Percentiles rank a stretch among this genome's conserved stretches.
Conservation (phyloP, 768 basidiomycete genomes). For the Tricholoma hemisulphureum region DNA sequence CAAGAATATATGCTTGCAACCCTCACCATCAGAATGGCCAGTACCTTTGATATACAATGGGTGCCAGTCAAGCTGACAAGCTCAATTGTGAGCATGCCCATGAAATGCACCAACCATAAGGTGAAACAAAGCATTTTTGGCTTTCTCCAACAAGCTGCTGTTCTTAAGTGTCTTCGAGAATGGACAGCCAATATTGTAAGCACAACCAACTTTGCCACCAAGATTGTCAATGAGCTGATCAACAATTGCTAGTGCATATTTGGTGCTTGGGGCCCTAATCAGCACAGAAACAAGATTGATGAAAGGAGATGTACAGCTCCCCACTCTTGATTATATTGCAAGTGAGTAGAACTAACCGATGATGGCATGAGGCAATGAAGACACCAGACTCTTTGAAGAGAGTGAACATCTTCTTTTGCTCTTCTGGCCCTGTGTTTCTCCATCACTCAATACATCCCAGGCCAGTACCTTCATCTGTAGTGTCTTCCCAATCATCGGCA, state of each 20-base stretch:
- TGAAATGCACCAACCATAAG: constrained; percentile 16
- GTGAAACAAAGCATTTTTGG: not conserved
- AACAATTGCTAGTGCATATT: not conserved
- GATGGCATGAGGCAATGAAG: no score
- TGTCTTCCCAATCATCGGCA: not conserved
- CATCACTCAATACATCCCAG: not conserved
- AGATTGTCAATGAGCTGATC: not conserved
- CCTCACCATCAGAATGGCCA: constrained; percentile 19
- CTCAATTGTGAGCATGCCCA: constrained; percentile 18
- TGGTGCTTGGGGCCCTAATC: not conserved
- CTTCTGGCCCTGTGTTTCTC: constrained; percentile 1
- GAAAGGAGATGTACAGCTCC: not conserved
- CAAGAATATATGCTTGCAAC: no score
- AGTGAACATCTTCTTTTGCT: no score
- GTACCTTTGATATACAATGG: constrained; percentile 16
- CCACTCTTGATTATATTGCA: not conserved
- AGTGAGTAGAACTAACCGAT: no score
- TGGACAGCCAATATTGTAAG: not conserved
- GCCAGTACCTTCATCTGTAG: not conserved
- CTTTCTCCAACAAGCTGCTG: not conserved
- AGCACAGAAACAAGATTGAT: not conserved
- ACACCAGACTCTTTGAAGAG: no score
- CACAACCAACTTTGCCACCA: constrained; percentile 1
- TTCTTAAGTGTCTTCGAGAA: not conserved
- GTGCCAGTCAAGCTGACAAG: constrained; percentile 19